Base-by-base conservation (phyloP, 2,329 filamentous ascomycete species). In the Cladosporium halotolerans region DNA sequence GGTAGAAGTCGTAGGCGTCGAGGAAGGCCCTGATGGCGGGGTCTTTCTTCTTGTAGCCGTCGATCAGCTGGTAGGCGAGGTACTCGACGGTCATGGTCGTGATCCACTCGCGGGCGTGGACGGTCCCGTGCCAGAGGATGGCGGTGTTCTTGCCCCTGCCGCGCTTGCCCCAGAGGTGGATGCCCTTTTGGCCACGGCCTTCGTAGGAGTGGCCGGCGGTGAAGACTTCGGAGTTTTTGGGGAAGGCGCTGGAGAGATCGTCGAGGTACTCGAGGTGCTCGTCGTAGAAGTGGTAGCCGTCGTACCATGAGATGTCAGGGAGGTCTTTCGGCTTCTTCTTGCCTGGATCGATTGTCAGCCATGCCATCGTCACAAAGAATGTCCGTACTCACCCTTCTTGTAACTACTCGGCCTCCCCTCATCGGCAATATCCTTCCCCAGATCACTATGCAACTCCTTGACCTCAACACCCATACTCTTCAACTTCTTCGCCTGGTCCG, bases 361-460 rank as follows among this genome's bases (percentile, higher is more conserved):
- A 14, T 6, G 36, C 10, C 14, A 40, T 42, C 38, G n/a, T 18
- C 16, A 4, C 14, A 3, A 8, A 32, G 6, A 14, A 5, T 3
- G 13, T 36, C 19, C 28, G 5, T 51, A 51, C 47, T 31, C 23
- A 28, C 23, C 23, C 23, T 28, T 28, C 40, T 51, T 51, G 9
- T 51, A 51, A 14, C 31, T 32, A 14, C 47, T 34, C 8, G 47
- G 47, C 47, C 32, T 51, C 7, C 47, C 47, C 40, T 51, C 47
- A 19, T 51, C 19, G 2, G 47, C 47, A 53, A 77, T 77, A 1
- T 72, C 70, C 13, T 61, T 62, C 10, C 73, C 74, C 5, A 77
- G 64, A 59, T 77, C 66, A 38, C 70, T 66, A 53, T 77, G 73
- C 67, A 77, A 69, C 16, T 70, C 28, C 70, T 62, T 51, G 40